Evolutionary conservation across 768 basidiomycete species (phyloP), one percentile per base, ranked within the genome.

Genomic region (Lepiota subincarnata): DNA sequence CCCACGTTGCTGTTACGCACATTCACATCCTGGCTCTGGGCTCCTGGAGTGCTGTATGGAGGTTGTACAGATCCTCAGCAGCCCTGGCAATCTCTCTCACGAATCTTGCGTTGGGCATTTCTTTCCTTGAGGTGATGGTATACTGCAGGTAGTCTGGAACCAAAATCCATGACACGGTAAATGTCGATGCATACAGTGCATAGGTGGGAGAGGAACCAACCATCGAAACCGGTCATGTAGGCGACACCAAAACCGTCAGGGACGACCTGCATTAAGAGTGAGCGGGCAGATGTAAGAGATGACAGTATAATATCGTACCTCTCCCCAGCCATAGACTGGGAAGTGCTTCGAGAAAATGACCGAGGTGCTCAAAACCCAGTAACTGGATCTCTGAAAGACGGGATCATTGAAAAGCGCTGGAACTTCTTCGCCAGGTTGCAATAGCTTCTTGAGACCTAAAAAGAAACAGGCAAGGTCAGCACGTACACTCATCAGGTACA

Each of bases 231-330:
- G n/a, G 94, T 94, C 81, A 92, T 86, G 64, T 98, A 98, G 11
- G 92, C 88, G 26, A 98, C 87, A 28, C 95, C 95, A 64, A 95
- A 98, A 1, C 95, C 95, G 59, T 97, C 86, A 1, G 90, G 86
- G 20, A 96, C 92, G 41, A 98, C 89, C 79, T 80, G n/a, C 10
- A 31, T 37, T 7, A 18, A 19, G 28, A 8, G 36, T 26, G n/a
- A 39, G 42, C 36, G 10, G 31, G 14, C 14, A 38, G n/a, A 28
- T 12, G 16, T 13, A 34, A 6, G 12, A 37, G 16, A 31, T 34
- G 11, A 13, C 20, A 12, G 44, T 24, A 40, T 31, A 10, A 36
- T 5, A n/a, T 63, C 72, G 10, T 41, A 80, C 87, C 78, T 92
- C 90, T 45, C 95, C 95, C 95, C 95, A 98, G 12, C 94, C 94